Percentiles rank a stretch among this genome's conserved stretches.
Conservation (phyloP, 768 basidiomycete genomes). For the Hysterangium stoloniferum region DNA sequence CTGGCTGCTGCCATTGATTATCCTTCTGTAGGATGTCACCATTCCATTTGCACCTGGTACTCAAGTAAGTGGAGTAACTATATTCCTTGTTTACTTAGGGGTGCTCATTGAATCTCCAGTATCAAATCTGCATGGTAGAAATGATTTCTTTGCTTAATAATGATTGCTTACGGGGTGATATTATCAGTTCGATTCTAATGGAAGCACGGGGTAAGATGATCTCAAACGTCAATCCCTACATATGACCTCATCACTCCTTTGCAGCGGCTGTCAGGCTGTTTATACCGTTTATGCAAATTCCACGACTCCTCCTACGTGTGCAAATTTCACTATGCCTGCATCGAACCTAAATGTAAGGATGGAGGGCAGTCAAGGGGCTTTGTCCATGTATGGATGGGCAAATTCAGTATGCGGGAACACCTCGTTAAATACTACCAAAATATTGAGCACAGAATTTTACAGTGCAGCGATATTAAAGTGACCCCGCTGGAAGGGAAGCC, state of each 20-base stretch:
- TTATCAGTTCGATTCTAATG: conserved; percentile 45
- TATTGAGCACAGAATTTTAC: not conserved
- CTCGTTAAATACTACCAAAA: not conserved
- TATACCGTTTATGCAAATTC: conserved; percentile 47
- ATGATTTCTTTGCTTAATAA: not conserved
- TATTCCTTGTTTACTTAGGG: no score
- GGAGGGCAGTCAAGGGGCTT: conserved; percentile 36
- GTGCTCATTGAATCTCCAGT: conserved; percentile 28
- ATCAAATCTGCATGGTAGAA: conserved; percentile 61
- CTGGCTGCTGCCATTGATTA: not conserved
- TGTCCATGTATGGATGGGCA: conserved; percentile 56
- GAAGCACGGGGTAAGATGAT: conserved; percentile 32
- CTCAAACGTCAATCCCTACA: conserved; percentile 1
- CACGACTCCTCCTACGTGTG: conserved; percentile 34
- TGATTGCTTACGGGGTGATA: not conserved
- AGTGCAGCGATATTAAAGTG: conserved; percentile 54
- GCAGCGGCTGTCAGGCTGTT: conserved; percentile 48
- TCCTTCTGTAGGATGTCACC: conserved; percentile 40
- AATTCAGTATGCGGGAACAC: conserved; percentile 4
- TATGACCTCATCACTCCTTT: no score
- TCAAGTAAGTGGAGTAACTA: conserved; percentile 35
- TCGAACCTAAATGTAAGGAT: conserved; percentile 39
- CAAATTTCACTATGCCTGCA: conserved; percentile 40
- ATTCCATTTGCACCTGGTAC: conserved; percentile 56
- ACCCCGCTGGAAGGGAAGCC: conserved; percentile 49